Base-by-base conservation (phyloP, 169 alveolate species). In the Eimeria mitis region DNA sequence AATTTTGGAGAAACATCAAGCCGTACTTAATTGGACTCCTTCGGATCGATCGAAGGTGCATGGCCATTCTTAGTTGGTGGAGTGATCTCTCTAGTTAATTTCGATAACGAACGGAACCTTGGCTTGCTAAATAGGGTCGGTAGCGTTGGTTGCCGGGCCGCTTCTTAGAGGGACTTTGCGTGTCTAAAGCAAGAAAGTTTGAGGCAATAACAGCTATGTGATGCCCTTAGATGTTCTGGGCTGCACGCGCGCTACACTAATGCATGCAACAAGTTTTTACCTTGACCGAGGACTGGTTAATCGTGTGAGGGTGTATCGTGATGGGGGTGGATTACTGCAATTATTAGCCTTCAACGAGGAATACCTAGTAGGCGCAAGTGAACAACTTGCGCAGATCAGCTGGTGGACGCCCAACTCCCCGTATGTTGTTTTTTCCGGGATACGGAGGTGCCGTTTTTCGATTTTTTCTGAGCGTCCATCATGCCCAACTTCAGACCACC, bases 101-200 rank as follows among this genome's bases (percentile, higher is more conserved):
- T 98, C 98, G 98, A 95, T 98, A 98, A 98, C 99, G 99, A 98
- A 98, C 99, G 99, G 98, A 99, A 98, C 98, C 99, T 97, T 97
- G 95, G 97, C 99, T 98, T 98, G 98, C 99, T 98, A 98, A 98
- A 97, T 98, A 98, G 99, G 96, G 95, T 89, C 65, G 42, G 71
- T 65, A 89, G 49, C 97, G 9, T 81, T 78, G 94, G 89, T 92
- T 83, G 42, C 91, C 63, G 90, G 52, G 54, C 21, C 89, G 94
- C 92, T 98, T 98, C 98, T 99, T 98, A 97, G 98, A 97, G 99
- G 99, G 98, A 98, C 98, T 96, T 89, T 97, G 98, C 96, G 97
- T 96, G 95, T 95, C 96, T 97, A 97, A 95, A 97, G 96, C 98
- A 97, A 95, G 98, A 98, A 96, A 98, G 99, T 96, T 97, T 97